Evolutionary conservation across 768 basidiomycete species (phyloP).

Genomic region (Mycena albidolilacea): DNA sequence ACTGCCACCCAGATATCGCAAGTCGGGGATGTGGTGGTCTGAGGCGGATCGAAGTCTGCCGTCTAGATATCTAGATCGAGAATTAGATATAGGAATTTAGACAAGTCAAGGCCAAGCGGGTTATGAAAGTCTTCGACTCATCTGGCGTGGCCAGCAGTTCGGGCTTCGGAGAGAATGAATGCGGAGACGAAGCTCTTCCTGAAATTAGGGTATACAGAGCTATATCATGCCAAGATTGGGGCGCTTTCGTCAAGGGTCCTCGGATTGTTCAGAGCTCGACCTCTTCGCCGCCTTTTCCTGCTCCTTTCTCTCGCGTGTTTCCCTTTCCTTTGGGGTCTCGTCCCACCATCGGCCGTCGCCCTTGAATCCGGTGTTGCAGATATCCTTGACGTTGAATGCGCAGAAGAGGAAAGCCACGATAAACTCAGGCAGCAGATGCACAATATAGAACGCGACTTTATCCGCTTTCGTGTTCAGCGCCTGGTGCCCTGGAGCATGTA

Average conservation of each 20-base stretch:
- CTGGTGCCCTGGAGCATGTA: conserved; percentile 42
- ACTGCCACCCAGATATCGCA: not conserved
- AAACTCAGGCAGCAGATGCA: conserved; percentile 53
- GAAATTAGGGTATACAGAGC: not conserved
- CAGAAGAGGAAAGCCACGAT: conserved; percentile 42
- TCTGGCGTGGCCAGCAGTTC: too few species aligned
- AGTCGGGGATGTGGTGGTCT: not conserved
- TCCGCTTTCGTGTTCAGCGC: conserved; percentile 47
- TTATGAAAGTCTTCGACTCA: too few species aligned
- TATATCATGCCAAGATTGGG: conserved; percentile 3
- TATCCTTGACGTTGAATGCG: conserved; percentile 45
- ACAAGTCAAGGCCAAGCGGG: too few species aligned
- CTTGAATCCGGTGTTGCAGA: conserved; percentile 46
- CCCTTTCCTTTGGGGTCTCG: conserved; percentile 43
- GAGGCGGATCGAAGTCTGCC: not conserved
- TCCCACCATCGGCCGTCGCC: conserved; percentile 44
- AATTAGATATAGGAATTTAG: too few species aligned
- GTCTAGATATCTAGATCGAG: too few species aligned
- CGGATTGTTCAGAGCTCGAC: not conserved
- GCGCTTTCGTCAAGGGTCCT: not conserved
- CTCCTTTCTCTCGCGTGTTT: conserved; percentile 38
- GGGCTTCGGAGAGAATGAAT: too few species aligned
- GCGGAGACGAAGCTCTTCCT: too few species aligned
- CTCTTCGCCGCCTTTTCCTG: conserved; percentile 11
- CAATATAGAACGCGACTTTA: conserved; percentile 45